Conservation (phyloP, 1,284 basidiomycete species). For the Vanrija sp. region DNA sequence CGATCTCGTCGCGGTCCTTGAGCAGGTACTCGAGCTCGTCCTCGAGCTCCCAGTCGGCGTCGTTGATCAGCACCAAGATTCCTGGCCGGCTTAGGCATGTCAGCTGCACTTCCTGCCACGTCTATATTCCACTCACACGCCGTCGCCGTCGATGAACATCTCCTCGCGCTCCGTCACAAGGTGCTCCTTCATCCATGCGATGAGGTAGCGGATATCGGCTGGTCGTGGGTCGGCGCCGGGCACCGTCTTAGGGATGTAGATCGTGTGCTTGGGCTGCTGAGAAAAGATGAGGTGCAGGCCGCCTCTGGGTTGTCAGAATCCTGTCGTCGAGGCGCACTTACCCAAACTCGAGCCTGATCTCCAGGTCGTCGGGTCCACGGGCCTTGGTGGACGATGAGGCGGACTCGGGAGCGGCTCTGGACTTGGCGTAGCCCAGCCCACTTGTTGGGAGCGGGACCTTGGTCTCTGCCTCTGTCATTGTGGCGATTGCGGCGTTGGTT, state of each 20-base stretch:
- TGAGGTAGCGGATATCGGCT: constrained; percentile 69
- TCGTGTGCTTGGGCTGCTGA: constrained; percentile 57
- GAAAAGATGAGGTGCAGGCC: constrained; percentile 85
- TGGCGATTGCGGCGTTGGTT: not conserved
- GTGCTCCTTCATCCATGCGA: constrained; percentile 72
- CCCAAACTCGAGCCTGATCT: constrained; percentile 21
- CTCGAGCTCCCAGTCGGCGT: constrained; percentile 97
- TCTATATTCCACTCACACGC: constrained; percentile 63
- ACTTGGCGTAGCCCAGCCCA: constrained; percentile 25
- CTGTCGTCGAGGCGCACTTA: not conserved
- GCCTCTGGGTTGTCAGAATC: constrained; percentile 53
- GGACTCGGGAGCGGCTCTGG: constrained; percentile 5
- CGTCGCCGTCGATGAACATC: constrained; percentile 81
- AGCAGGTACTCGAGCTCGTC: constrained; percentile 85
- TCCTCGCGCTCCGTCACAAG: constrained; percentile 80
- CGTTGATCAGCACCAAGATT: constrained; percentile 91
- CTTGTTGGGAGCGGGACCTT: constrained; percentile 16
- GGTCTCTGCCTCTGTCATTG: constrained; percentile 11
- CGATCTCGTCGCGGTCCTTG: constrained; percentile 78
- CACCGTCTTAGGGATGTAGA: constrained; percentile 59
- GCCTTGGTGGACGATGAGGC: not conserved
- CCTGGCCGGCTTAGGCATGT: constrained; percentile 71
- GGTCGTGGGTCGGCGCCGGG: constrained; percentile 44
- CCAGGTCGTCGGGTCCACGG: constrained; percentile 11
- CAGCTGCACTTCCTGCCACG: not conserved